Percentiles rank a stretch among this genome's conserved stretches.
Conservation (phyloP, 441 rosid species). For the Pelargonium citronellum region DNA sequence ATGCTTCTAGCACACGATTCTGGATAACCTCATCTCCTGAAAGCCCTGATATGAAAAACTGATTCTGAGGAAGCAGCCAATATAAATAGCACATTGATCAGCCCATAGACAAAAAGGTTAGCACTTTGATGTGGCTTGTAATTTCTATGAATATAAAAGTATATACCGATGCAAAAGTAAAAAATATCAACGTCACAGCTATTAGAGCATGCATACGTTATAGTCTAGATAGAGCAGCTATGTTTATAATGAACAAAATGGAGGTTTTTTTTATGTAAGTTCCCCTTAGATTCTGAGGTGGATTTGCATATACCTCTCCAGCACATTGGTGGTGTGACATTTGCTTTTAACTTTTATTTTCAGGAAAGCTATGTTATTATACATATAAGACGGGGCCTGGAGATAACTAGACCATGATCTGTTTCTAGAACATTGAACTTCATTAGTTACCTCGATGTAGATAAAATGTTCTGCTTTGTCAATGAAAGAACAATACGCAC, state of each 20-base stretch:
- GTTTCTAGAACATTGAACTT: slow-evolving; percentile 2
- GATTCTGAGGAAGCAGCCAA: slow-evolving; percentile 59
- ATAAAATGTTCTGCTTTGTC: slow-evolving; percentile 90
- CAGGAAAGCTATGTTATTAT: neutral
- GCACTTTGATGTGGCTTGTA: neutral
- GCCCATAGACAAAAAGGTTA: neutral
- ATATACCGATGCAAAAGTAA: neutral
- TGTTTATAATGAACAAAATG: neutral
- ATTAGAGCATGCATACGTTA: neutral
- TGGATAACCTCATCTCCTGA: slow-evolving; percentile 74
- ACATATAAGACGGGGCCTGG: neutral
- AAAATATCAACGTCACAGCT: neutral
- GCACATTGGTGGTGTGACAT: neutral
- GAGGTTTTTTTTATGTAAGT: neutral
- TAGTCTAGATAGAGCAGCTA: neutral
- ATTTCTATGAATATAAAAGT: neutral
- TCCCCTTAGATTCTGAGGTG: neutral
- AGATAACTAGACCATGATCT: neutral
- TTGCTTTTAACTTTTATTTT: neutral
- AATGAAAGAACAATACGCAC: slow-evolving; percentile 78
- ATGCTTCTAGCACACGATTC: slow-evolving; percentile 85
- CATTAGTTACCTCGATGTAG: slow-evolving; percentile 76
- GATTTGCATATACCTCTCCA: neutral
- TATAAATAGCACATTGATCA: neutral
- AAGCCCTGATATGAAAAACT: slow-evolving; percentile 99